Percentiles rank a stretch among this genome's conserved stretches.
Evolutionary conservation across 2,329 filamentous ascomycete genomes (phyloP).

Genomic region (Onygenales sp.): DNA sequence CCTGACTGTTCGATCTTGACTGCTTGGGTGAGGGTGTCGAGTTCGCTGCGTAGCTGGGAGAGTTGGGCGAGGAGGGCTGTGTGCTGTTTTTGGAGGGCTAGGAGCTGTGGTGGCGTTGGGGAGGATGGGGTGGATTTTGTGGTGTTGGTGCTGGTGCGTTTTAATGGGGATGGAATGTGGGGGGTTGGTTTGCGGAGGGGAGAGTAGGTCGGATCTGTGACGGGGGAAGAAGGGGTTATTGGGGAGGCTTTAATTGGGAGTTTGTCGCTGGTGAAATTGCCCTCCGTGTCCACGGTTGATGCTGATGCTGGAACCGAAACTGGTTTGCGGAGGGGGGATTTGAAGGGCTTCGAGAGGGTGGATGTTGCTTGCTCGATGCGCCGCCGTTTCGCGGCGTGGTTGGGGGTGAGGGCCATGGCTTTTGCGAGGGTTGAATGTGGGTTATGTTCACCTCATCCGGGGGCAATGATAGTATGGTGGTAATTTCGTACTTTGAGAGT

Average conservation of each 20-base stretch:
- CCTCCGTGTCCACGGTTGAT: neutral
- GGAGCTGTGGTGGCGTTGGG: slow-evolving; percentile 11
- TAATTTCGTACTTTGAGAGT: too few species aligned
- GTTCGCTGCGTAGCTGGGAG: slow-evolving; percentile 26
- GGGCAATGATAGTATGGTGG: too few species aligned
- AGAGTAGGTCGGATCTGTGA: neutral
- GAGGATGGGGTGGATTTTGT: neutral
- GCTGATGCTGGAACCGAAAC: neutral
- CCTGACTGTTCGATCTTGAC: slow-evolving; percentile 37
- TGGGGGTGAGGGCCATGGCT: too few species aligned
- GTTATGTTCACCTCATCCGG: too few species aligned
- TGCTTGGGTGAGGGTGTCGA: slow-evolving; percentile 46
- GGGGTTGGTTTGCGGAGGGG: neutral
- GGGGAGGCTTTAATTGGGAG: neutral
- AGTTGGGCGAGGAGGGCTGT: slow-evolving; percentile 23
- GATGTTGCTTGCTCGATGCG: slow-evolving; percentile 49
- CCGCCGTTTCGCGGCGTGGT: slow-evolving; percentile 48
- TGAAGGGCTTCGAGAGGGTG: slow-evolving; percentile 61
- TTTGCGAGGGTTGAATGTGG: too few species aligned
- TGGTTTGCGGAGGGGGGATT: slow-evolving; percentile 54
- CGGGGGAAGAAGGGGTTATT: neutral
- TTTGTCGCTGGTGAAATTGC: neutral
- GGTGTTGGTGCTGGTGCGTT: slow-evolving; percentile 1
- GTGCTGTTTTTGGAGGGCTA: slow-evolving; percentile 28
- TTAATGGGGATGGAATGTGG: neutral